phyloP scores from a whole-genome alignment of 176 grass and related monocot genomes.

The Avena atlantica region DNA sequence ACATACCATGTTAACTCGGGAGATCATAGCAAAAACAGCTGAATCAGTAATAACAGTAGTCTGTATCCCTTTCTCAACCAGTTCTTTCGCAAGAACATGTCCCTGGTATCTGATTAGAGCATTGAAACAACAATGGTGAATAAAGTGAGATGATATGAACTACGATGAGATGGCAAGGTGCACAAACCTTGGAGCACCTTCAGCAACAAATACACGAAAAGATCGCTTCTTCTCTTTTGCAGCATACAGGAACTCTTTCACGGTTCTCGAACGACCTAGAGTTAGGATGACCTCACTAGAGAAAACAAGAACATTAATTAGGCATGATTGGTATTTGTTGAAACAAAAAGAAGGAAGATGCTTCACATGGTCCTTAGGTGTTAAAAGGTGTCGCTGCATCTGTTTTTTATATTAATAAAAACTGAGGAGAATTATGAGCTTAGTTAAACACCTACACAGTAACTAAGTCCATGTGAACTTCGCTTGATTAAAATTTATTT shows the following conservation, averaged over 20 bases:
- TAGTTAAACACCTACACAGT: not conserved
- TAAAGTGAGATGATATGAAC: not conserved
- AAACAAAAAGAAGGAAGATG: slow-evolving; percentile 5
- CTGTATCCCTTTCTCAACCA: slow-evolving; percentile 86
- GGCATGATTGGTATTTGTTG: slow-evolving; percentile 3
- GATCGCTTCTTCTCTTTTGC: slow-evolving; percentile 93
- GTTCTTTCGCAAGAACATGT: slow-evolving; percentile 95
- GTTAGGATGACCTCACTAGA: slow-evolving; percentile 98
- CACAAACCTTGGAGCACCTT: slow-evolving; percentile 93
- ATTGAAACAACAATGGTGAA: slow-evolving; percentile 9
- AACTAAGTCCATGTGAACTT: not conserved
- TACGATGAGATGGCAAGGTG: slow-evolving; percentile 27
- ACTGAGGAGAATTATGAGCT: not conserved
- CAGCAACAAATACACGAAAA: slow-evolving; percentile 96
- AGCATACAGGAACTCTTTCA: slow-evolving; percentile 94
- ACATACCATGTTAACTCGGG: slow-evolving; percentile 97
- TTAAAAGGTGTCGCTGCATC: not conserved
- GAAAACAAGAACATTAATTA: slow-evolving; percentile 42
- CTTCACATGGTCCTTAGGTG: slow-evolving; percentile 5
- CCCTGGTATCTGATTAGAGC: slow-evolving; percentile 78
- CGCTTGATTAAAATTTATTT: slow-evolving; percentile 9
- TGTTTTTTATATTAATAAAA: slow-evolving; percentile 2
- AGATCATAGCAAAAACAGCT: slow-evolving; percentile 99
- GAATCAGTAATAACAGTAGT: slow-evolving; percentile 96
- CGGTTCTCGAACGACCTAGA: slow-evolving; percentile 90